Evolutionary conservation across 306 rosid species (phyloP).

Genomic region (Hippophae rhamnoides): DNA sequence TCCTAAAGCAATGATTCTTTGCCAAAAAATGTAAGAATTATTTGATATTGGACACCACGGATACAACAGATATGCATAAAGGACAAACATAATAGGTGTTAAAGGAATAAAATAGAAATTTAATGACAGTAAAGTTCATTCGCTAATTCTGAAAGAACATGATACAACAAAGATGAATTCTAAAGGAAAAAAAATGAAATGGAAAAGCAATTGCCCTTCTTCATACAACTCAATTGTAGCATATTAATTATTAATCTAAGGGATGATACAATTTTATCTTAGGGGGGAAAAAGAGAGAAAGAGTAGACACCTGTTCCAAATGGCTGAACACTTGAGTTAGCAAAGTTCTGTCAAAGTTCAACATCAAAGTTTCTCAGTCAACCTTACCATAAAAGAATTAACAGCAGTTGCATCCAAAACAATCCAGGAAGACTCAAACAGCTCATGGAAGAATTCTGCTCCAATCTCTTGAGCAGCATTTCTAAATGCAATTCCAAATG

Average conservation of each 20-base stretch:
- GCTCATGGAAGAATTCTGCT: slow-evolving; percentile 71
- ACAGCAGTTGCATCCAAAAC: slow-evolving; percentile 57
- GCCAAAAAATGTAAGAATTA: background rate
- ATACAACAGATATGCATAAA: slow-evolving; percentile 5
- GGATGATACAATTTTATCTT: slow-evolving; percentile 15
- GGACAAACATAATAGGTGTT: background rate
- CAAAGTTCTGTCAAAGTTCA: slow-evolving; percentile 12
- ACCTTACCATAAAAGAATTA: slow-evolving; percentile 78
- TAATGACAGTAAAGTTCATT: slow-evolving; percentile 11
- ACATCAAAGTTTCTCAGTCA: slow-evolving; percentile 74
- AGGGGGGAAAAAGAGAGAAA: background rate
- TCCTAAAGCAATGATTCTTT: background rate
- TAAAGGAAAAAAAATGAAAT: background rate
- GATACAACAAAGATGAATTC: slow-evolving; percentile 16
- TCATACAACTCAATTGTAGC: slow-evolving; percentile 14
- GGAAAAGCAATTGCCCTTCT: slow-evolving; percentile 11
- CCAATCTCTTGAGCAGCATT: slow-evolving; percentile 72
- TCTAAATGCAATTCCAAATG: slow-evolving; percentile 76
- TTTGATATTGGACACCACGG: background rate
- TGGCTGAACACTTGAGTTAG: slow-evolving; percentile 17
- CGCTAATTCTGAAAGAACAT: slow-evolving; percentile 12
- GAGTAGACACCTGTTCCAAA: slow-evolving; percentile 10
- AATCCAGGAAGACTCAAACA: slow-evolving; percentile 95
- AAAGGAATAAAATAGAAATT: background rate
- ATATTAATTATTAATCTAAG: slow-evolving; percentile 20